Conservation (phyloP, 2,329 filamentous ascomycete genomes). For the Cytospora leucostoma region DNA sequence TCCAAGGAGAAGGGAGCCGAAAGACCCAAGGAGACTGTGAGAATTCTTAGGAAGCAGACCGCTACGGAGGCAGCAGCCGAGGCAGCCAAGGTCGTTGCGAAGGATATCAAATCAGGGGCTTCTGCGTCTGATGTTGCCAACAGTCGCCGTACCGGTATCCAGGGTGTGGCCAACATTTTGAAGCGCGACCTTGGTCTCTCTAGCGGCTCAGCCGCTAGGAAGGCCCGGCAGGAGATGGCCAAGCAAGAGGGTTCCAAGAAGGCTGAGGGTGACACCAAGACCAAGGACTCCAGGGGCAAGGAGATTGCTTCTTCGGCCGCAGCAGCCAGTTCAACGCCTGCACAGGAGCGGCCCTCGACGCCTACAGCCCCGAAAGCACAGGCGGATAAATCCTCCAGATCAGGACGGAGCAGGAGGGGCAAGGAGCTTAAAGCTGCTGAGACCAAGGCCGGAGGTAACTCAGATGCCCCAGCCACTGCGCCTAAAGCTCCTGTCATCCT, state of each 20-base stretch:
- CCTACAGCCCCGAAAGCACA: slow-evolving; percentile 37
- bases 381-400: slow-evolving; percentile 26
- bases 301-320: slow-evolving; percentile 24
- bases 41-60: slow-evolving; percentile 63
- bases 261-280: slow-evolving; percentile 51
- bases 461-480: slow-evolving; percentile 33
- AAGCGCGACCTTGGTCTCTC: slow-evolving; percentile 68
- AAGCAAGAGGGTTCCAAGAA: slow-evolving; percentile 39
- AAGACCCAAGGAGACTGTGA: slow-evolving; percentile 60
- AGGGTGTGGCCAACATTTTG: slow-evolving; percentile 64
- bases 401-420: slow-evolving; percentile 31
- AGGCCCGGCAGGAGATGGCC: slow-evolving; percentile 59
- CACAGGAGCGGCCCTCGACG: slow-evolving; percentile 25
- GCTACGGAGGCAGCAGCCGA: slow-evolving; percentile 52
- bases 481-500: slow-evolving; percentile 38
- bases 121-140: slow-evolving; percentile 47
- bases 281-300: slow-evolving; percentile 39
- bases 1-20: slow-evolving; percentile 56
- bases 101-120: slow-evolving; percentile 37
- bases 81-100: slow-evolving; percentile 46
- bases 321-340: slow-evolving; percentile 25
- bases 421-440: slow-evolving; percentile 28
- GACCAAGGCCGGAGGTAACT: slow-evolving; percentile 32
- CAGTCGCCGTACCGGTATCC: slow-evolving; percentile 61
- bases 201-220: slow-evolving; percentile 62